A percentile compares a stretch with the other conserved stretches of the same genome.
Evolutionary conservation across 2,329 filamentous ascomycete species (phyloP).

Genomic region (Metarhizium robertsii): DNA sequence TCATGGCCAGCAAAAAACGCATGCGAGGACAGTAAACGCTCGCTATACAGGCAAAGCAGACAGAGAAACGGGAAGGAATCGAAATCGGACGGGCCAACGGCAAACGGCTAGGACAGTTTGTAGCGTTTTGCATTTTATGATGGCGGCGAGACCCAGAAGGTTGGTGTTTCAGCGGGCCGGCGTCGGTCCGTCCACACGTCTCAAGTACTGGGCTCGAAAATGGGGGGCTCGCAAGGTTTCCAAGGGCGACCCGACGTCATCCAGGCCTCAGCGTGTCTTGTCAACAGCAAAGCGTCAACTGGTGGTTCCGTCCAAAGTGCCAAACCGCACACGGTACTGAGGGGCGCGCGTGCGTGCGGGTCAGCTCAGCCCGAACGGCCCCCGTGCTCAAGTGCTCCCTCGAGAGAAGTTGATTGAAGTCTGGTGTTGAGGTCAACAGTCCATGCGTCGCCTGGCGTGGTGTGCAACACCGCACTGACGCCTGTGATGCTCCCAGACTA

Average conservation of each 20-base stretch:
- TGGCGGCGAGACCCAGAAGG: not conserved
- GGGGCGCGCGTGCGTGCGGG: not conserved
- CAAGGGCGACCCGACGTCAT: conserved; percentile 4
- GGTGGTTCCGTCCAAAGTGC: too few relatives aligned
- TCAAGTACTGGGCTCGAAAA: too few relatives aligned
- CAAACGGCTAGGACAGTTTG: not conserved
- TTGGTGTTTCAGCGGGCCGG: not conserved
- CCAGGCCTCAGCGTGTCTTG: not conserved
- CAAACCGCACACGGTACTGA: too few relatives aligned
- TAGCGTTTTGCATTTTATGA: not conserved
- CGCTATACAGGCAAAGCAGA: not conserved
- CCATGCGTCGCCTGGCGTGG: too few relatives aligned
- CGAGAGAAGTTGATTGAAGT: too few relatives aligned
- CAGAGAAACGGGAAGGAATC: not conserved
- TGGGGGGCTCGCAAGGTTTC: too few relatives aligned
- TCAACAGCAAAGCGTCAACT: too few relatives aligned
- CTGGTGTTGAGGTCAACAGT: too few relatives aligned
- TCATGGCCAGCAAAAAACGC: conserved; percentile 5
- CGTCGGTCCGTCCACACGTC: not conserved
- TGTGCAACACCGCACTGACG: too few relatives aligned
- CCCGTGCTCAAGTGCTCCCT: too few relatives aligned
- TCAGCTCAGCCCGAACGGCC: not conserved
- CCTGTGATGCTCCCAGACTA: too few relatives aligned
- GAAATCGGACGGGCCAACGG: too few relatives aligned
- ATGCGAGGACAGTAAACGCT: not conserved